These are phyloP conservation scores for Fraxinus nigra DNA, from an alignment of 305 asterid genomes.

Conservation along the genomic window DNA sequence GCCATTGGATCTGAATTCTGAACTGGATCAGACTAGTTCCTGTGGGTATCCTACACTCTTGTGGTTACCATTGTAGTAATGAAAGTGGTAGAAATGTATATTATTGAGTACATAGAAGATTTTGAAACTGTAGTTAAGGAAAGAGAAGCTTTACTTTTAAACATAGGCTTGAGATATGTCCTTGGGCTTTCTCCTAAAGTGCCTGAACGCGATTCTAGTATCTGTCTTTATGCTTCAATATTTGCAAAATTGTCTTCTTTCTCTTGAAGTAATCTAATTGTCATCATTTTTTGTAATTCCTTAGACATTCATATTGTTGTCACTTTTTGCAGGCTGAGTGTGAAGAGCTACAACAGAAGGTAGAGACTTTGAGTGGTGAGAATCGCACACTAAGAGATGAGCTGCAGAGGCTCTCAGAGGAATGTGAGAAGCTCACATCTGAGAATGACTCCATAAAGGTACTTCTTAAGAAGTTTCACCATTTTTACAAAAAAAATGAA, in stretches of 20 bases:
- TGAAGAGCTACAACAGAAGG: constrained; percentile 83
- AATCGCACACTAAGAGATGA: constrained; percentile 70
- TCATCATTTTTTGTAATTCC: neutral
- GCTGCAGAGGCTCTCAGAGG: constrained; percentile 76
- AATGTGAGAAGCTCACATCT: constrained; percentile 76
- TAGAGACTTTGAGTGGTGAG: constrained; percentile 65
- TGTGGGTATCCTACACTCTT: neutral
- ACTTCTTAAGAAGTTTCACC: neutral
- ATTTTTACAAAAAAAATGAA: neutral
- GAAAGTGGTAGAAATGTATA: neutral
- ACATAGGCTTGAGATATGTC: neutral
- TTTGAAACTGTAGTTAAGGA: neutral
- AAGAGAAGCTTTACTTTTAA: neutral
- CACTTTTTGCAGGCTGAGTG: constrained; percentile 76
- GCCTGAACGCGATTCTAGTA: neutral
- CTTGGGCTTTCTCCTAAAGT: neutral
- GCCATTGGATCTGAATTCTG: neutral
- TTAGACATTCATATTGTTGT: neutral
- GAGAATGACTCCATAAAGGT: constrained; percentile 83
- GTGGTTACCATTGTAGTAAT: neutral
- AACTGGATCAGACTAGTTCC: neutral
- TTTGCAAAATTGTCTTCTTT: neutral
- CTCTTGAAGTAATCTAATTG: neutral
- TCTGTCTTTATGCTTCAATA: neutral
- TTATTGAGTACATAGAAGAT: neutral